phyloP scores from a whole-genome alignment of 345 rosid genomes.

The Citropsis articulata region DNA sequence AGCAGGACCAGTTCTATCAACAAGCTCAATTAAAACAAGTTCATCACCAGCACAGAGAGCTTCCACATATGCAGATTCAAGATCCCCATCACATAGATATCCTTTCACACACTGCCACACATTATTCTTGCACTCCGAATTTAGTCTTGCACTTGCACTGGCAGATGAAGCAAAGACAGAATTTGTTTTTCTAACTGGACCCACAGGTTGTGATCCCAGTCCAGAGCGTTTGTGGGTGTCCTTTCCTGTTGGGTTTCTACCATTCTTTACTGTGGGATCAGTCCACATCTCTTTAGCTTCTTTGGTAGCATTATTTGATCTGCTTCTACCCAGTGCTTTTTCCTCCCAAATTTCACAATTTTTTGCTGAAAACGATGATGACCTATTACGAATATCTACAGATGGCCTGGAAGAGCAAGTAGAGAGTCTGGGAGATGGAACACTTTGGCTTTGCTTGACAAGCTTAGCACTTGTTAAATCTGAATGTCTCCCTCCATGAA shows the following conservation, averaged over 20 bases:
- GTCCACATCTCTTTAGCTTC: conserved; percentile 44
- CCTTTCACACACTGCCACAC: conserved; percentile 55
- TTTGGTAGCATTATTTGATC: conserved; percentile 37
- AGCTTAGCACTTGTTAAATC: conserved; percentile 41
- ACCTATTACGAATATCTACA: conserved; percentile 43
- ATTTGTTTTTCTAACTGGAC: conserved; percentile 36
- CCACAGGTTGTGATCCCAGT: conserved; percentile 33
- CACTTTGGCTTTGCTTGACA: conserved; percentile 48
- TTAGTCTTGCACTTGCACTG: conserved; percentile 33
- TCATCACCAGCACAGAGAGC: conserved; percentile 71
- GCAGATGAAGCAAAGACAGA: conserved; percentile 31
- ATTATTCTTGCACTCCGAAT: conserved; percentile 35
- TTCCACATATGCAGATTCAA: conserved; percentile 79
- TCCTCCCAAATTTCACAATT: conserved; percentile 53
- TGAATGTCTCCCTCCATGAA: conserved; percentile 36
- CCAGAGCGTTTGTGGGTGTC: conserved; percentile 45
- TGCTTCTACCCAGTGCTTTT: conserved; percentile 44
- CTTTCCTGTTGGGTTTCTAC: conserved; percentile 38
- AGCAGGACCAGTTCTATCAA: conserved; percentile 86
- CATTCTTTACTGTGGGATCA: conserved; percentile 30
- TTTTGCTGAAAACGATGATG: conserved; percentile 45
- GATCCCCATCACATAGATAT: conserved; percentile 58
- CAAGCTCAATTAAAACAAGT: conserved; percentile 67
- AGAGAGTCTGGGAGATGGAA: conserved; percentile 62
- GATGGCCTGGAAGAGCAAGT: conserved; percentile 70